Evolutionary conservation across 1,139 yeast species (phyloP), one percentile per base, ranked within the genome.

Genomic region (Geotrichum cucujoidarum): DNA sequence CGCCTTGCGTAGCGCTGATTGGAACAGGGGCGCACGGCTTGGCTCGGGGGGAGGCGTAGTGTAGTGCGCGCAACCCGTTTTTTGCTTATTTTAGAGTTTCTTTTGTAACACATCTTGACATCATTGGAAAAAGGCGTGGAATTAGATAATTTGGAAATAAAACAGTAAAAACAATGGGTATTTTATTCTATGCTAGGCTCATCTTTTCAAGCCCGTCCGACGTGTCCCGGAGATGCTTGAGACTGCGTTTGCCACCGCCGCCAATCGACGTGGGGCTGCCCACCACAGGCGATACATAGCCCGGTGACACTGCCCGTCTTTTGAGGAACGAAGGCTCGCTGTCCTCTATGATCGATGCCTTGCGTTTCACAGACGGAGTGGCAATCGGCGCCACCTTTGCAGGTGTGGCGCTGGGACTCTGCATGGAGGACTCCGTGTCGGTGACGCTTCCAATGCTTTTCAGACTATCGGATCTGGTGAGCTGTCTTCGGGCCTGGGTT

Each of bases 71-170:
- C n/a, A n/a, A n/a, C n/a, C n/a, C n/a, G n/a, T n/a, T n/a, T n/a
- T n/a, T n/a, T n/a, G n/a, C n/a, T n/a, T n/a, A n/a, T n/a, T n/a
- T n/a, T n/a, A n/a, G n/a, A n/a, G n/a, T n/a, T n/a, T n/a, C n/a
- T n/a, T n/a, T n/a, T n/a, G n/a, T n/a, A n/a, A n/a, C n/a, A n/a
- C n/a, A n/a, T n/a, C n/a, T n/a, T n/a, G n/a, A n/a, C n/a, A n/a
- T n/a, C n/a, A n/a, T n/a, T n/a, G n/a, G n/a, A n/a, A n/a, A n/a
- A n/a, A n/a, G n/a, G n/a, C n/a, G n/a, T n/a, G n/a, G 42, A 38
- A 20, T 78, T 78, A 49, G 75, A 76, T 49, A 76, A 80, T 56
- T 71, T 73, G n/a, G 7, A 35, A 11, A 35, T 35, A 7, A 21
- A 35, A n/a, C 5, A 30, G 13, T 30, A 30, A 30, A 30, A 5